These are phyloP conservation scores for Xerocomus spinulosus DNA, from an alignment of 768 basidiomycete species.

Conservation along the genomic window DNA sequence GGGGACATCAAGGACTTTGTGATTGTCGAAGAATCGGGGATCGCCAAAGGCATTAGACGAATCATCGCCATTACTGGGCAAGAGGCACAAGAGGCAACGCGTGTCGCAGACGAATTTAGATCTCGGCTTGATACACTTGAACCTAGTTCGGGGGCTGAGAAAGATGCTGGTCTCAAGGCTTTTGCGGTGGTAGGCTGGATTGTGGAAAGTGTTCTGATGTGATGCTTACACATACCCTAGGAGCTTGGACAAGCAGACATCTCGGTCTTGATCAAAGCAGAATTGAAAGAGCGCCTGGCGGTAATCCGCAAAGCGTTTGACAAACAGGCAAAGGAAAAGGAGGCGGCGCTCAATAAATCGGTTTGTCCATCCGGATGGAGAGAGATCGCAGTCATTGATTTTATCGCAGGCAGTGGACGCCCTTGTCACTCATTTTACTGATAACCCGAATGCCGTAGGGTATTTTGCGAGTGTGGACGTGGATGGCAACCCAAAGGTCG, in stretches of 20 bases:
- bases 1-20: constrained; percentile 97
- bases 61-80: constrained; percentile 93
- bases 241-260: constrained; percentile 88
- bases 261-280: constrained; percentile 76
- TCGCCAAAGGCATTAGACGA: constrained; percentile 96
- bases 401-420: constrained; percentile 59
- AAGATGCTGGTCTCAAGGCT: constrained; percentile 83
- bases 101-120: constrained; percentile 59
- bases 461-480: constrained; percentile 73
- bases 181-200: constrained; percentile 58
- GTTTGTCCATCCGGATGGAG: constrained; percentile 37
- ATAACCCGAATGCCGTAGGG: constrained; percentile 62
- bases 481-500: constrained; percentile 82
- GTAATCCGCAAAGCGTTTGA: constrained; percentile 77
- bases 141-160: constrained; percentile 62
- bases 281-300: constrained; percentile 69
- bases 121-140: constrained; percentile 61
- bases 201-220: background rate
- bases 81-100: constrained; percentile 81
- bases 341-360: constrained; percentile 69
- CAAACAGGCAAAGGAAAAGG: constrained; percentile 79
- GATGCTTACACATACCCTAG: constrained; percentile 37
- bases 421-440: constrained; percentile 69
- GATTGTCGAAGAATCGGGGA: constrained; percentile 92
- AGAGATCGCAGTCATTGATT: background rate